Evolutionary conservation across 1,139 yeast species (phyloP).

Genomic region (Candida sanyaensis): DNA sequence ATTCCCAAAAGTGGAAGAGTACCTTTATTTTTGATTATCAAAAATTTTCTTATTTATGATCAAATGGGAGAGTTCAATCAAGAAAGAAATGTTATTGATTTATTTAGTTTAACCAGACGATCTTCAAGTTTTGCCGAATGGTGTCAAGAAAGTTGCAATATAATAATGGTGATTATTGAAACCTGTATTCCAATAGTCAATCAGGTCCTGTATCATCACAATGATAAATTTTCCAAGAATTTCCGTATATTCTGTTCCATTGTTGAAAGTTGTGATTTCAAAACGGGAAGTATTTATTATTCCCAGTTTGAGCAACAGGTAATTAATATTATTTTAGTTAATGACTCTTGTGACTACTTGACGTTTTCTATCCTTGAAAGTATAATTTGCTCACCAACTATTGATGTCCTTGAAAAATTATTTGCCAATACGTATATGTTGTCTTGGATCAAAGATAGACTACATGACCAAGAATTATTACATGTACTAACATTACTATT

Average conservation of each 20-base stretch:
- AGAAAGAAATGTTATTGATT: slow-evolving; percentile 5
- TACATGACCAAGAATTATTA: slow-evolving; percentile 3
- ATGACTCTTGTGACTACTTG: slow-evolving; percentile 4
- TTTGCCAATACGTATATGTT: slow-evolving; percentile 5
- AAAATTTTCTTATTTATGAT: slow-evolving; percentile 4
- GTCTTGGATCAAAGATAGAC: not conserved
- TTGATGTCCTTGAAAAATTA: slow-evolving; percentile 3
- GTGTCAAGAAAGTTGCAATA: slow-evolving; percentile 6
- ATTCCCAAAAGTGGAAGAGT: slow-evolving; percentile 2
- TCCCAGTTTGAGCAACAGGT: slow-evolving; percentile 11
- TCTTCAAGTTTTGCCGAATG: slow-evolving; percentile 9
- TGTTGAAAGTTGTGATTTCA: slow-evolving; percentile 7
- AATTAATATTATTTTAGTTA: slow-evolving; percentile 10
- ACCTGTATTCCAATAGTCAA: not conserved
- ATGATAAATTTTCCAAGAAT: slow-evolving; percentile 6
- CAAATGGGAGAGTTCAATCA: slow-evolving; percentile 3
- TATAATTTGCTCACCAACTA: not conserved
- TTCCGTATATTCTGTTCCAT: slow-evolving; percentile 5
- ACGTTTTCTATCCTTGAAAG: slow-evolving; percentile 6
- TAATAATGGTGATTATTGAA: slow-evolving; percentile 4
- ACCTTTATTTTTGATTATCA: slow-evolving; percentile 8
- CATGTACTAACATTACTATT: slow-evolving; percentile 4
- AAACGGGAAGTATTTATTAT: slow-evolving; percentile 7
- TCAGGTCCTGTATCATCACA: slow-evolving; percentile 1
- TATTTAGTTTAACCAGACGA: slow-evolving; percentile 9